Evolutionary conservation across 371 early-diverging fungal genomes (phyloP), one percentile per base, ranked within the genome.

Genomic region (Phascolomyces articulosus): DNA sequence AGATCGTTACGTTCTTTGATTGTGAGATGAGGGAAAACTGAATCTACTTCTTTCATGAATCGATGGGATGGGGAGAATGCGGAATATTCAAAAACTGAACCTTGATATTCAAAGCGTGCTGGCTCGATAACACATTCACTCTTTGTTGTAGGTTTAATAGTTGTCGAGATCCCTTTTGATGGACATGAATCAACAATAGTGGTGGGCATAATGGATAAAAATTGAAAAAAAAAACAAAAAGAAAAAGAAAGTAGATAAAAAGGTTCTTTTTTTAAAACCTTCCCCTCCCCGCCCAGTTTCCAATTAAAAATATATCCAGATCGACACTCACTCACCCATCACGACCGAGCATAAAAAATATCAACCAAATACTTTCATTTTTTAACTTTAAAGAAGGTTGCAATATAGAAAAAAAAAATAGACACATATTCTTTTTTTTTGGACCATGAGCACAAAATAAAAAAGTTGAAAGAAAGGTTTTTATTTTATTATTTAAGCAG

Each of bases 21-120:
- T 3, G 88, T 82, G 44, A 94, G 44, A 2, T 64, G 40, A 24
- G 83, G 83, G 40, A 79, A 82, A 8, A 79, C 72, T 7, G 66
- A 47, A 6, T 65, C 67, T 16, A 82, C 64, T 28, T 79, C 79
- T 40, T 71, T 64, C 26, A 69, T 58, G 41, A 82, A 77, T 15
- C 80, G 70, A 18, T 38, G 44, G 3, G 76, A 66, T 0, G 83
- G 83, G 18, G 75, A 61, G 60, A 73, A 73, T 0, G 68, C 70
- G 3, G 80, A 66, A 41, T 75, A 82, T 55, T 82, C 80, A 63
- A 79, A 79, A 2, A 66, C 61, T 0, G 81, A 75, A n/a, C 55
- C 58, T 23, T 70, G 60, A 40, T 65, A 78, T 7, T 59, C 23
- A 58, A 78, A 76, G 34, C 69, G 63, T 6, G 68, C 67, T 6